Evolutionary conservation across 345 rosid genomes (phyloP).

Genomic region (Pistacia vera): DNA sequence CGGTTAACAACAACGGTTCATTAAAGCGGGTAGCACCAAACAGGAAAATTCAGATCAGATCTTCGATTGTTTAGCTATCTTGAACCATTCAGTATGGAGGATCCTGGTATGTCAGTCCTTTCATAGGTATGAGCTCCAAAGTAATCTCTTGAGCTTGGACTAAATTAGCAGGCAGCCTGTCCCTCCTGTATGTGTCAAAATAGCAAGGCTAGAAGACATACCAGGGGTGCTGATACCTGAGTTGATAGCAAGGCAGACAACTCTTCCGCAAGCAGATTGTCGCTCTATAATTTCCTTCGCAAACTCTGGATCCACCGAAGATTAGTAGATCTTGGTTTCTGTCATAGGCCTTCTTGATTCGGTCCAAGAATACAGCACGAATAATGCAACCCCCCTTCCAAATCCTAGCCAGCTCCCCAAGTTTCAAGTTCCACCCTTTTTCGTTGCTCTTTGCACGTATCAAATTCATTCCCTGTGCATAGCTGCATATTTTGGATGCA

Average conservation of each 20-base stretch:
- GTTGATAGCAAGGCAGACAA: slow-evolving; percentile 34
- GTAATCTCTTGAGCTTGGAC: slow-evolving; percentile 39
- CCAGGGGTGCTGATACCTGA: slow-evolving; percentile 34
- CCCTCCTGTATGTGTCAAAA: slow-evolving; percentile 39
- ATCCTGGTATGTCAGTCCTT: slow-evolving; percentile 26
- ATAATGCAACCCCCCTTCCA: slow-evolving; percentile 31
- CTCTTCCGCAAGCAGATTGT: slow-evolving; percentile 33
- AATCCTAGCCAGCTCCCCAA: slow-evolving; percentile 25
- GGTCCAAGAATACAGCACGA: slow-evolving; percentile 27
- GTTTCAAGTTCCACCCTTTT: slow-evolving; percentile 22
- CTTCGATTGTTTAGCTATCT: slow-evolving; percentile 29
- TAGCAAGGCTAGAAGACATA: slow-evolving; percentile 36
- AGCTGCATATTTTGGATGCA: slow-evolving; percentile 29
- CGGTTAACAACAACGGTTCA: not conserved
- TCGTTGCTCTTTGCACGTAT: slow-evolving; percentile 22
- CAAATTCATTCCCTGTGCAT: slow-evolving; percentile 29
- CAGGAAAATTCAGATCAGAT: slow-evolving; percentile 11
- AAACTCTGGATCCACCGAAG: slow-evolving; percentile 36
- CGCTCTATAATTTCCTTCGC: slow-evolving; percentile 36
- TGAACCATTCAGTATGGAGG: slow-evolving; percentile 41
- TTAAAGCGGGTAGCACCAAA: slow-evolving; percentile 5
- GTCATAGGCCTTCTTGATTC: slow-evolving; percentile 34
- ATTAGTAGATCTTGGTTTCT: slow-evolving; percentile 27
- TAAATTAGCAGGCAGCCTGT: slow-evolving; percentile 31
- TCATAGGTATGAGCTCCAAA: slow-evolving; percentile 35